These are phyloP conservation scores for Citrus australasica DNA, from an alignment of 345 rosid genomes.

Conservation along the genomic window DNA sequence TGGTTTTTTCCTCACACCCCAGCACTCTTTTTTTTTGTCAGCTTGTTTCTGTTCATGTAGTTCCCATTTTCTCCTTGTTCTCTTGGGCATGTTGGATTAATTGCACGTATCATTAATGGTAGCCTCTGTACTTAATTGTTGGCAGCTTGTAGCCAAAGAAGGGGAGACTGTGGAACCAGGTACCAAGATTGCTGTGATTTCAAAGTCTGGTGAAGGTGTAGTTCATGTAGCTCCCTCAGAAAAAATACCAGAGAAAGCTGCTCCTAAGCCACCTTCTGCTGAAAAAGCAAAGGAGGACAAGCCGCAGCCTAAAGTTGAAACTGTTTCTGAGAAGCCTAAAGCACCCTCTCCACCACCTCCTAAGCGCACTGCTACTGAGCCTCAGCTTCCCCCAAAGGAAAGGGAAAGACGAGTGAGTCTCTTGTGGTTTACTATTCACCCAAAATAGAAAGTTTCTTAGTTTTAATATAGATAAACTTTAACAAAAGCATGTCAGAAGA, in stretches of 20 bases:
- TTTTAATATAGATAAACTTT: not conserved
- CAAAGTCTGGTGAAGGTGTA: conserved; percentile 72
- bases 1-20: not conserved
- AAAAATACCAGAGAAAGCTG: conserved; percentile 44
- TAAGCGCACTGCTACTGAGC: conserved; percentile 70
- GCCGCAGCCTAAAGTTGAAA: conserved; percentile 49
- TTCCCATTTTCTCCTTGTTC: not conserved
- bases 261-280: conserved; percentile 47
- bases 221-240: conserved; percentile 89
- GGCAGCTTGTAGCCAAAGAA: conserved; percentile 82
- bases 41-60: not conserved
- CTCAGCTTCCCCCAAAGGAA: conserved; percentile 99
- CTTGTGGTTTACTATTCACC: not conserved
- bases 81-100: not conserved
- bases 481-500: conserved; percentile 1
- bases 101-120: not conserved
- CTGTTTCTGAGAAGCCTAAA: conserved; percentile 53
- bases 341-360: conserved; percentile 53
- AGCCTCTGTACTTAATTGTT: not conserved
- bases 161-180: conserved; percentile 99
- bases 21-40: rapidly evolving
- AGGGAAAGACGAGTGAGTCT: conserved; percentile 90
- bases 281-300: conserved; percentile 34
- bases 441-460: not conserved
- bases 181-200: conserved; percentile 77